Evolutionary conservation across 495 filamentous ascomycete species (phyloP).

Genomic region (Xylaria acuta): DNA sequence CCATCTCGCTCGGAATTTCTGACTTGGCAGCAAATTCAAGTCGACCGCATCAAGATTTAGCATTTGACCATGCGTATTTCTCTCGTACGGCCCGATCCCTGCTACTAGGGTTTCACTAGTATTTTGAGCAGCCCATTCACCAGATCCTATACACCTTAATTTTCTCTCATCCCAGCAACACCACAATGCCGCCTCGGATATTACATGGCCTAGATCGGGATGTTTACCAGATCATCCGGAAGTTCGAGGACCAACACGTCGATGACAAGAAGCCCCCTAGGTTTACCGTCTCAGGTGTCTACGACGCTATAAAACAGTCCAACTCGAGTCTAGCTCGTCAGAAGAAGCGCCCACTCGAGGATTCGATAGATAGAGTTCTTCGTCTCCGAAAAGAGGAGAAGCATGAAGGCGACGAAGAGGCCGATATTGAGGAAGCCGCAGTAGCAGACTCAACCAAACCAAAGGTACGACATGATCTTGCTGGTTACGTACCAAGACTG

Average conservation of each 20-base stretch:
- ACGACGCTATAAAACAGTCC: conserved; percentile 78
- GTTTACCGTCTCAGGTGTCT: conserved; percentile 68
- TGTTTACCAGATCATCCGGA: conserved; percentile 76
- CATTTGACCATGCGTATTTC: not conserved
- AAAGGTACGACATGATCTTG: conserved; percentile 30
- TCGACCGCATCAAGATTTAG: not conserved
- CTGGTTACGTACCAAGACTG: not conserved
- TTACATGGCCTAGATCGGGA: conserved; percentile 47
- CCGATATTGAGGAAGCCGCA: conserved; percentile 66
- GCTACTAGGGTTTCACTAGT: no score
- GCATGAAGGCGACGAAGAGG: conserved; percentile 61
- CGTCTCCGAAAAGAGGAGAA: conserved; percentile 72
- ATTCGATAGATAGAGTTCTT: conserved; percentile 85
- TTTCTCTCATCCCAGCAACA: not conserved
- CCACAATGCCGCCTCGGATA: conserved; percentile 32
- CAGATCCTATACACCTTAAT: no score
- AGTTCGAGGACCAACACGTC: conserved; percentile 69
- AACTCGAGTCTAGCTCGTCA: conserved; percentile 84
- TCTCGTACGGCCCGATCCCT: no score
- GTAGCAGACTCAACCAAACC: conserved; percentile 41
- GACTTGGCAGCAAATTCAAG: not conserved
- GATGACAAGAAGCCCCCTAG: conserved; percentile 43
- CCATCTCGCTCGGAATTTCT: not conserved
- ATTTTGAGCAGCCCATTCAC: no score
- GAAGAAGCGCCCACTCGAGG: conserved; percentile 79